Base-by-base conservation (phyloP, 2,329 filamentous ascomycete species). In the Arthrobotrys musiformis region DNA sequence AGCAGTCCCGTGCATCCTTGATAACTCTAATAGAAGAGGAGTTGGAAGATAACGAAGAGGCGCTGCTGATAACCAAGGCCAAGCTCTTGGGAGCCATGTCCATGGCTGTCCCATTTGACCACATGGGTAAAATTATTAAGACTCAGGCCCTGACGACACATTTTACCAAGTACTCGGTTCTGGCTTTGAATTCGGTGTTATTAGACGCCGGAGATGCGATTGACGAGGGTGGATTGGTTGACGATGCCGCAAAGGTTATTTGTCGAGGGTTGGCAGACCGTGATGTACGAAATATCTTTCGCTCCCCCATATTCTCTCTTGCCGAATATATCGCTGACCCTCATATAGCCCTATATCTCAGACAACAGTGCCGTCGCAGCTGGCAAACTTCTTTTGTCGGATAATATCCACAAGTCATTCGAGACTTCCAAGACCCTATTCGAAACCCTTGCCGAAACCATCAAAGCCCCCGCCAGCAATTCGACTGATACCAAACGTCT, bases 361-460 rank as follows among this genome's bases (percentile, higher is more conserved):
- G 93, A 97, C 82, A 97, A 97, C 82, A 91, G 89, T 80, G 92
- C 97, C 75, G 87, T 97, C 33, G 94, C 94, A 40, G 91, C 93
- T 19, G 95, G 94, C 80, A 98, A 98, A 84, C 96, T 93, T 82
- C 86, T 98, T 8, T 87, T 98, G 13, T 87, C 88, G 1, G 87
- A 90, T 42, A 83, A 83, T 40, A 82, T 85, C 44, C 84, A 88
- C 50, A 92, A 90, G 83, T 86, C 87, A 56, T 95, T 92, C 81
- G 93, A 97, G 81, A 87, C 88, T 28, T 90, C 89, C 68, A 96
- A 94, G 84, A 88, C 89, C 2, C 86, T 98, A 17, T 93, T 98
- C 81, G 90, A 94, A 81, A 88, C 91, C 0, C 86, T 99, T 48
- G 90, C 93, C 1, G 86, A 86, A 9, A 87, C 91, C 48, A 92